Conservation (phyloP, 2,329 filamentous ascomycete species). For the Fusarium mexicanum region DNA sequence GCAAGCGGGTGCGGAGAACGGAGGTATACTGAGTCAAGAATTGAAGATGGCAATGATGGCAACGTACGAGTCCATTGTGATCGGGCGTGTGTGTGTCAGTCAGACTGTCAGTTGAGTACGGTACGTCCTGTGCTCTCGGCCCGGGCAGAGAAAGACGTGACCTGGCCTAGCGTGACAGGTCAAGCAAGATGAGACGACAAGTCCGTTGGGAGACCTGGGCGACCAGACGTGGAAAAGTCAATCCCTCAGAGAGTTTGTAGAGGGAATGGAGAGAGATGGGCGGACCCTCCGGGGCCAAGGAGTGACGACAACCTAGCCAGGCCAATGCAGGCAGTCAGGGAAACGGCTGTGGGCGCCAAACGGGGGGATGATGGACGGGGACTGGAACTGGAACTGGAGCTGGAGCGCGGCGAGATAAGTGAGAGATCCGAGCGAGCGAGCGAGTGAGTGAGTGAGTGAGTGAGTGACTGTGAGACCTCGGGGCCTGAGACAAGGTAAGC, state of each 20-base stretch:
- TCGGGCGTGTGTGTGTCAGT: slow-evolving; percentile 34
- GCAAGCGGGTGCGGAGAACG: slow-evolving; percentile 6
- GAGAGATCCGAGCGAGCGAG: slow-evolving; percentile 17
- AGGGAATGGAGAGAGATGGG: slow-evolving; percentile 27
- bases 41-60: slow-evolving; percentile 20
- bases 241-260: slow-evolving; percentile 8
- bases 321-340: slow-evolving; percentile 18
- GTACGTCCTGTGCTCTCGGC: slow-evolving; percentile 38
- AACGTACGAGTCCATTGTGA: slow-evolving; percentile 47
- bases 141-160: slow-evolving; percentile 41
- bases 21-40: slow-evolving; percentile 26
- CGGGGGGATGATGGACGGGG: slow-evolving; percentile 2
- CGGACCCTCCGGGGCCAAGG: slow-evolving; percentile 30
- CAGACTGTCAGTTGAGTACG: too few species aligned
- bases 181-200: slow-evolving; percentile 25
- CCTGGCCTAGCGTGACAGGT: slow-evolving; percentile 36
- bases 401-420: background rate
- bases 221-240: slow-evolving; percentile 6
- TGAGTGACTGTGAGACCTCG: slow-evolving; percentile 16
- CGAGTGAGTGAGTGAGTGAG: background rate
- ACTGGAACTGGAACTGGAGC: background rate
- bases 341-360: slow-evolving; percentile 14
- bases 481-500: slow-evolving; percentile 27
- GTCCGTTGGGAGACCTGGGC: background rate
- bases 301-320: slow-evolving; percentile 22